Evolutionary conservation across 352 stramenopile species (phyloP).

Genomic region (Phytophthora pistaciae): DNA sequence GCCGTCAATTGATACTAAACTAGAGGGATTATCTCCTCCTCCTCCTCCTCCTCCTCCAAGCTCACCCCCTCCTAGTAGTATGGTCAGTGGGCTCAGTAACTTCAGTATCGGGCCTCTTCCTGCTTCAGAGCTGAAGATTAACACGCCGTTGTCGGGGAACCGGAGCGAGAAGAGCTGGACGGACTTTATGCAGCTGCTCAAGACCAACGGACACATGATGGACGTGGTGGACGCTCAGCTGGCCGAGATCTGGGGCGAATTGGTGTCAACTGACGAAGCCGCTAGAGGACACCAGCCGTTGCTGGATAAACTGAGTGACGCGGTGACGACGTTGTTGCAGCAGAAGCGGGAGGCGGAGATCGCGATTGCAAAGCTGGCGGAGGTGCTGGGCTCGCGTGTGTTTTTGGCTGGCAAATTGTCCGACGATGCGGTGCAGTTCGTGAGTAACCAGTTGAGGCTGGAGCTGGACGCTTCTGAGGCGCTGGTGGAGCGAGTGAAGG

Average conservation of each 20-base stretch:
- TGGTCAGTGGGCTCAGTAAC: conserved; percentile 22
- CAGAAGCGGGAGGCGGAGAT: conserved; percentile 54
- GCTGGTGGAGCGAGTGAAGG: conserved; percentile 33
- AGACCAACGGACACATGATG: conserved; percentile 38
- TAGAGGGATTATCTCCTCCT: conserved; percentile 1
- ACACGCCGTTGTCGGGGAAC: conserved; percentile 27
- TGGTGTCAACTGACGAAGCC: conserved; percentile 24
- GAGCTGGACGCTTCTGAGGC: conserved; percentile 34
- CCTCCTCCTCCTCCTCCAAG: conserved; percentile 6
- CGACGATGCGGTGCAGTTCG: conserved; percentile 46
- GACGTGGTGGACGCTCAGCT: conserved; percentile 39
- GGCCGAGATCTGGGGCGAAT: conserved; percentile 30
- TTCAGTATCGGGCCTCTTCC: conserved; percentile 36
- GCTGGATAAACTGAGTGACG: conserved; percentile 37
- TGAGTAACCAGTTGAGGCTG: conserved; percentile 39
- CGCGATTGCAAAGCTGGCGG: conserved; percentile 42
- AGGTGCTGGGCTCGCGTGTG: conserved; percentile 41
- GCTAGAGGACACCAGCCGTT: conserved; percentile 20
- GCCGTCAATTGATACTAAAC: conserved; percentile 34
- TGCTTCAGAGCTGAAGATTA: conserved; percentile 29
- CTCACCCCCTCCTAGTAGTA: conserved; percentile 24
- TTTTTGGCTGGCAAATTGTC: conserved; percentile 42
- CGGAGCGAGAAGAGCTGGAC: conserved; percentile 40
- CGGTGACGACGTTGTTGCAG: conserved; percentile 44
- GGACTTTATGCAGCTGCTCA: conserved; percentile 47